Base-by-base conservation (phyloP, 768 basidiomycete genomes). In the Leccinum subgranulosum region DNA sequence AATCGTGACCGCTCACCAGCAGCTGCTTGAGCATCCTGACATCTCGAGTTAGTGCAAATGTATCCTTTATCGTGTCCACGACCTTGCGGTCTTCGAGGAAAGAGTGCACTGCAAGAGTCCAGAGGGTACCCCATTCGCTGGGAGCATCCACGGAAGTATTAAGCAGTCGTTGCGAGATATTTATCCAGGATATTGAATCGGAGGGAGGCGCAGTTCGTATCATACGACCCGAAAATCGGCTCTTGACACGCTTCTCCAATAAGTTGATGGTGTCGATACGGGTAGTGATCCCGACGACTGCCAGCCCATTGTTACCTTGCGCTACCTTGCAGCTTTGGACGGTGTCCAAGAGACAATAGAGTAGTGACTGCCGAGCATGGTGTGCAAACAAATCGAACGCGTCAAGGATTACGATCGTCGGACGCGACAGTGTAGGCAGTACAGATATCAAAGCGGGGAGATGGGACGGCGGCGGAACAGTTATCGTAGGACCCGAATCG, bases 201-300 rank as follows among this genome's bases (percentile, higher is more conserved):
- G 74, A 66, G 2, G 87, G 84, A 14, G 89, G 83, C 0, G 84
- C 81, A 6, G 92, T 86, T 49, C 92, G 84, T 55, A 95, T 79
- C 65, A 93, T 90, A 55, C 97, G 81, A 31, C 94, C 93, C 2
- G 95, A 98, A 75, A 98, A 99, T 3, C 97, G 84, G 62, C 94
- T 97, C 74, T 98, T 97, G 51, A 99, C 97, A 46, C 97, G 82
- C 71, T 99, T 99, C 71, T 99, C 97, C 17, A 99, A 78, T 3
- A 90, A 74, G 60, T 91, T 89, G 58, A 98, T 81, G 17, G 92
- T 89, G 65, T 98, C 94, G 23, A 95, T 81, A 9, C 94, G 85
- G 31, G 85, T 86, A 1, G 94, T 94, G 11, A 94, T 72, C 8
- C 97, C 97, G 34, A 99, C 77, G 33, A 99, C 86, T 0, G 88